Evolutionary conservation across 768 basidiomycete genomes (phyloP), one percentile per base, ranked within the genome.

Genomic region (Austroboletus eburneus): DNA sequence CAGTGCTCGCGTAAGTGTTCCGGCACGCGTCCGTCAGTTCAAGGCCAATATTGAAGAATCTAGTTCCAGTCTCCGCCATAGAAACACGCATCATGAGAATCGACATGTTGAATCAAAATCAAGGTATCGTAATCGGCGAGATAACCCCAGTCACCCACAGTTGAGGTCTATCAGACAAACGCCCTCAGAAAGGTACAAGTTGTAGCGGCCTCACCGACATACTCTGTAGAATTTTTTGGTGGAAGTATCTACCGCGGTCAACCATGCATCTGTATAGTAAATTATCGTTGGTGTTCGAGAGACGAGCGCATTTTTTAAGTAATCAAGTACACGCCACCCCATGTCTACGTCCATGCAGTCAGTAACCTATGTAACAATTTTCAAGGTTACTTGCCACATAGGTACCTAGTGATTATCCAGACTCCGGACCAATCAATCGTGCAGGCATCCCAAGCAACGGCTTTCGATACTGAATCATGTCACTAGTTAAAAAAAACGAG

Each of bases 21-120:
- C 85, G 85, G 68, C 87, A 89, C 9, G 75, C 80, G 32, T 90
- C 86, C 13, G 76, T 77, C 6, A 89, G 69, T 29, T 75, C 53
- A 27, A 89, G 71, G 4, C 73, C 87, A 33, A 75, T 66, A 35
- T 81, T 56, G 46, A 87, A 73, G 50, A 89, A 83, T 1, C 85
- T 85, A 23, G 42, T 87, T 67, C 85, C 84, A 88, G 59, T 88
- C 89, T 13, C 86, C 87, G 5, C 81, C 85, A 48, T 75, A 55
- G 72, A 81, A 90, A 57, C 87, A 90, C 2, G 77, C 85, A 52
- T 89, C 55, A 57, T 90, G 87, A 2, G 87, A 87, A 3, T 83
- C 76, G 29, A 86, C 71, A 52, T 85, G 79, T 34, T 74, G 73
- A 50, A 85, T 77, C n/a, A n/a, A n/a, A 4, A 52, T n/a, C 27